Evolutionary conservation across 1,284 basidiomycete species (phyloP).

Genomic region (Trametes hirsuta): DNA sequence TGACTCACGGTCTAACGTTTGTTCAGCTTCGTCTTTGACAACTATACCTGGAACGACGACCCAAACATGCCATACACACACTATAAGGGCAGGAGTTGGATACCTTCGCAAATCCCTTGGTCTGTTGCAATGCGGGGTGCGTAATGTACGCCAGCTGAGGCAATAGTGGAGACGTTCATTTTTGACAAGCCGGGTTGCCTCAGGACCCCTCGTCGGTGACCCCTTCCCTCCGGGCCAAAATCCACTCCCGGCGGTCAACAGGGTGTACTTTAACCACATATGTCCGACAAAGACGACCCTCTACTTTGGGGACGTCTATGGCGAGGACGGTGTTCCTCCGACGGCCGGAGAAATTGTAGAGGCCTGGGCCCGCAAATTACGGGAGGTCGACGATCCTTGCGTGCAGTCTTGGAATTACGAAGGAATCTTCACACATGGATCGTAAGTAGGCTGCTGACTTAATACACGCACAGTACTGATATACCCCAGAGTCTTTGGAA

Average conservation of each 20-base stretch:
- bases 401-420: constrained; percentile 16
- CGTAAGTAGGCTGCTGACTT: too few species aligned
- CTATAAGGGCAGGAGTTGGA: constrained; percentile 41
- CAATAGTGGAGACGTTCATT: neutral
- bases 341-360: constrained; percentile 38
- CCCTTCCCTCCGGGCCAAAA: constrained; percentile 34
- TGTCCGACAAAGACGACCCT: constrained; percentile 40
- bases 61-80: constrained; percentile 23
- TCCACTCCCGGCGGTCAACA: constrained; percentile 39
- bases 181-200: too few species aligned
- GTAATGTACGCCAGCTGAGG: too few species aligned
- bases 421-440: constrained; percentile 41
- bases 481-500: constrained; percentile 39
- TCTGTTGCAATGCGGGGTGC: constrained; percentile 56
- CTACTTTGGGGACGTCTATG: constrained; percentile 16
- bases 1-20: too few species aligned
- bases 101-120: constrained; percentile 59
- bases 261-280: constrained; percentile 40
- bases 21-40: constrained; percentile 58
- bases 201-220: constrained; percentile 44
- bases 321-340: constrained; percentile 6
- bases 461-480: neutral
- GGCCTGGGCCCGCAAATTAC: constrained; percentile 54
- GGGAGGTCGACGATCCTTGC: constrained; percentile 45
- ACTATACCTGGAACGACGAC: constrained; percentile 56